A percentile compares a stretch with the other conserved stretches of the same genome.
phyloP scores from a whole-genome alignment of 495 filamentous ascomycete genomes.

The Neurospora sp. region DNA sequence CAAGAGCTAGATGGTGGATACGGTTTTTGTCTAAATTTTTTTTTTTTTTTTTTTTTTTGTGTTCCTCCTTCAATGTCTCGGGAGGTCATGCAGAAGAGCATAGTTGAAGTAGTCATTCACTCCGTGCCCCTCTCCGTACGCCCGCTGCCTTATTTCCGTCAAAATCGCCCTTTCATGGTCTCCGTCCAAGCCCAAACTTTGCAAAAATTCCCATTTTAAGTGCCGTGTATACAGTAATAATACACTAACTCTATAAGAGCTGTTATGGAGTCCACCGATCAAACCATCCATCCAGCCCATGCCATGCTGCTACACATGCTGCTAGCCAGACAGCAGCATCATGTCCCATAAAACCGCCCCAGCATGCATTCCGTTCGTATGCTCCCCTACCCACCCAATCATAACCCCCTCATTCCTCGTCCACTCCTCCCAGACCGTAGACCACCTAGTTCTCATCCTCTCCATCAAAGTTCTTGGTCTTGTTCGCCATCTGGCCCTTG shows the following conservation, averaged over 20 bases:
- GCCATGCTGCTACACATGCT: background rate
- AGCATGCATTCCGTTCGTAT: background rate
- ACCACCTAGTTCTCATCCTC: background rate
- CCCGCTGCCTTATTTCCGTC: background rate
- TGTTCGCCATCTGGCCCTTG: background rate
- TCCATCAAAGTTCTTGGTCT: background rate
- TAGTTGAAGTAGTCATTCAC: background rate
- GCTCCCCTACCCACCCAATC: too few relatives aligned
- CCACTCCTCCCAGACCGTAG: background rate
- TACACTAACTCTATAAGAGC: background rate
- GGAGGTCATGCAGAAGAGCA: background rate
- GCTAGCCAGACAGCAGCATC: background rate
- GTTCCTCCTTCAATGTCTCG: background rate
- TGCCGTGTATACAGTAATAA: background rate
- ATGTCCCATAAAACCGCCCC: background rate
- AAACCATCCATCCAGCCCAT: background rate
- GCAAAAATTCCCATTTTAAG: background rate
- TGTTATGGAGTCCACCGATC: background rate
- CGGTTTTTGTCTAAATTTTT: background rate
- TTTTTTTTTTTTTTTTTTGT: too few relatives aligned
- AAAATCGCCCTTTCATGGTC: background rate
- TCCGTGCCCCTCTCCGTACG: background rate
- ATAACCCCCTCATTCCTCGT: background rate
- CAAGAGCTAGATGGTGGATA: background rate
- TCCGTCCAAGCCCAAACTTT: background rate